Evolutionary conservation across 352 stramenopile species (phyloP).

Genomic region (Halophytophthora batemanensis): DNA sequence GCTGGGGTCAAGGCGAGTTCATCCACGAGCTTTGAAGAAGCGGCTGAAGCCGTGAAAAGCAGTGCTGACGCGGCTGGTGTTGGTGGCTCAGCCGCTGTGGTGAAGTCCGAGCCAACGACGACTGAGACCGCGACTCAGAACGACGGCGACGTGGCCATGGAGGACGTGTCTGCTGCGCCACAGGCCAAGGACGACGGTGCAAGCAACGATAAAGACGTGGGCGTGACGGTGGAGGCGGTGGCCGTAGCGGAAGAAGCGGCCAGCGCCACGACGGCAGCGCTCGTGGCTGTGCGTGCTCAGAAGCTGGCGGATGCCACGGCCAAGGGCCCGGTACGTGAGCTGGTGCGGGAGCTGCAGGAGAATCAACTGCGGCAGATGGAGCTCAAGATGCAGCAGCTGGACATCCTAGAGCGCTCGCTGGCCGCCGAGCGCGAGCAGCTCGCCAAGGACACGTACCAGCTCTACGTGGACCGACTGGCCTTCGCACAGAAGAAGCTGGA

Average conservation of each 20-base stretch:
- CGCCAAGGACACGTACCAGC: constrained; percentile 54
- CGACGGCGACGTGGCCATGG: constrained; percentile 52
- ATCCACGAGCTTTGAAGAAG: constrained; percentile 31
- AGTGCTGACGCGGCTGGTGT: constrained; percentile 43
- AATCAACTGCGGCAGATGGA: constrained; percentile 77
- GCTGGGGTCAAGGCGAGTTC: constrained; percentile 7
- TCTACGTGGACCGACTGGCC: constrained; percentile 71
- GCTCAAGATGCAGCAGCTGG: constrained; percentile 73
- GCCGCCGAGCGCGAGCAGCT: constrained; percentile 57
- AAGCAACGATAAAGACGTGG: constrained; percentile 1
- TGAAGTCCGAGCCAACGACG: constrained; percentile 29
- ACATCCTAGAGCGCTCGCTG: constrained; percentile 52
- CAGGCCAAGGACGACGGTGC: background rate
- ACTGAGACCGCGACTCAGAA: constrained; percentile 1
- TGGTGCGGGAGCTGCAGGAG: constrained; percentile 59
- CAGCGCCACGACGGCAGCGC: constrained; percentile 51
- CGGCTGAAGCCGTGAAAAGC: constrained; percentile 32
- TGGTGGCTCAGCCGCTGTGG: constrained; percentile 13
- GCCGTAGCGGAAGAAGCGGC: constrained; percentile 64
- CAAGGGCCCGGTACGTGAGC: constrained; percentile 37
- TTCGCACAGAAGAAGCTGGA: constrained; percentile 56
- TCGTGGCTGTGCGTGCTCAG: constrained; percentile 55
- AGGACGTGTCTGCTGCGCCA: constrained; percentile 11
- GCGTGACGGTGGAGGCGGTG: constrained; percentile 48
- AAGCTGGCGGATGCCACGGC: constrained; percentile 41